phyloP scores from a whole-genome alignment of 2,329 filamentous ascomycete genomes.

The Scytalidium lignicola region DNA sequence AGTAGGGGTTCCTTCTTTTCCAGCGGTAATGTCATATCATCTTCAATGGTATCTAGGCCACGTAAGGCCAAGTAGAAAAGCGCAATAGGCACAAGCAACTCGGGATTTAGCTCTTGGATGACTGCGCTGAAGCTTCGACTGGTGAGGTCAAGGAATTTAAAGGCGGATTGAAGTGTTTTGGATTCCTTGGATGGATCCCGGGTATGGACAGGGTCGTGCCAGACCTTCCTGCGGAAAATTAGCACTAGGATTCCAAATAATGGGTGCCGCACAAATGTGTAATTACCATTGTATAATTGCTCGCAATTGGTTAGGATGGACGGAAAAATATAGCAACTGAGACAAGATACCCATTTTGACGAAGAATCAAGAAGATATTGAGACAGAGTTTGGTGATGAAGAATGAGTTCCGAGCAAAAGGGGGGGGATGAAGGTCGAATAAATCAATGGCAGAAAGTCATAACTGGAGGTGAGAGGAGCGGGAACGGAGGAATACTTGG shows the following conservation, averaged over 20 bases:
- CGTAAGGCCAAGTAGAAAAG: slow-evolving; percentile 92
- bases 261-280: not conserved
- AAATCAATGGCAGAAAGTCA: not conserved
- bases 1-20: slow-evolving; percentile 81
- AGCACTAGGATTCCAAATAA: slow-evolving; percentile 4
- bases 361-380: not conserved
- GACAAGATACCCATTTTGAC: slow-evolving; percentile 47
- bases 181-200: slow-evolving; percentile 74
- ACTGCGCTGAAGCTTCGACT: slow-evolving; percentile 91
- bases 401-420: not conserved
- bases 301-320: slow-evolving; percentile 74
- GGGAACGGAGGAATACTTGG: no score
- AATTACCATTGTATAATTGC: slow-evolving; percentile 81
- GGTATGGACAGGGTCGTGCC: slow-evolving; percentile 89
- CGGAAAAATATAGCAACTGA: slow-evolving; percentile 62
- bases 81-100: slow-evolving; percentile 82
- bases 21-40: slow-evolving; percentile 89
- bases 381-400: not conserved
- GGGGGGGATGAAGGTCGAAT: not conserved
- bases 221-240: slow-evolving; percentile 68
- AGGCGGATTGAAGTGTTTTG: slow-evolving; percentile 72
- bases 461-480: not conserved
- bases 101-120: slow-evolving; percentile 92
- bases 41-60: slow-evolving; percentile 95
- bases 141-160: slow-evolving; percentile 77